Conservation (phyloP, 2,329 filamentous ascomycete genomes). For the Achaetomium macrosporum region DNA sequence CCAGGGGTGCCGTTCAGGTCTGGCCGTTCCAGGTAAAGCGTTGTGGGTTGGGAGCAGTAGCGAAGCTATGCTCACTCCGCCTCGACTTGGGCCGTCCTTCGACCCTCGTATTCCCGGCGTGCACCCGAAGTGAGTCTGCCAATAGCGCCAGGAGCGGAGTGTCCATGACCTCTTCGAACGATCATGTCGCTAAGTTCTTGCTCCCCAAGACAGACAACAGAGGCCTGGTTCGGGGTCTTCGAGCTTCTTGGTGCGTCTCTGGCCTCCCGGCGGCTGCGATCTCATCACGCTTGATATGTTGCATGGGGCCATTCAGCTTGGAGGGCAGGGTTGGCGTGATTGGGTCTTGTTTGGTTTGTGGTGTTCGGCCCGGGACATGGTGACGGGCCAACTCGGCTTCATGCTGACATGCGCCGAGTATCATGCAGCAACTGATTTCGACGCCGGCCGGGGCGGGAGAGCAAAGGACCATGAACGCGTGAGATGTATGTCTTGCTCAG, state of each 20-base stretch:
- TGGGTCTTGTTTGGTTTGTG: conserved; percentile 9
- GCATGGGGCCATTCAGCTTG: conserved; percentile 11
- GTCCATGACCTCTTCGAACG: too few species aligned
- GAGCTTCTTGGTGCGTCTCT: too few species aligned
- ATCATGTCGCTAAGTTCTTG: too few species aligned
- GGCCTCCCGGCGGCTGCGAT: too few species aligned
- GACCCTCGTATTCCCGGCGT: neutral
- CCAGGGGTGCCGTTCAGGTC: conserved; percentile 9
- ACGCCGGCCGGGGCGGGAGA: neutral
- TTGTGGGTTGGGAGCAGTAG: neutral
- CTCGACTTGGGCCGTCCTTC: neutral
- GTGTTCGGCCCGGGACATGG: neutral
- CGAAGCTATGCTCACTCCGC: conserved; percentile 2
- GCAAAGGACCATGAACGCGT: neutral
- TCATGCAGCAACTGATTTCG: neutral
- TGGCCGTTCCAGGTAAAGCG: conserved; percentile 6
- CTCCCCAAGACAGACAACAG: too few species aligned
- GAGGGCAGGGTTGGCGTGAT: conserved; percentile 6
- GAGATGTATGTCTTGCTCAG: neutral
- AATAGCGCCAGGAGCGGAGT: too few species aligned
- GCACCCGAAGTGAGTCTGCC: neutral
- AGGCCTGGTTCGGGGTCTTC: too few species aligned
- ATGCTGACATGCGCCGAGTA: conserved; percentile 7
- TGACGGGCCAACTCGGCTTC: conserved; percentile 13
- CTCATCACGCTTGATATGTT: conserved; percentile 1